phyloP scores from a whole-genome alignment of 2,329 filamentous ascomycete species.

The Diaporthe eres region DNA sequence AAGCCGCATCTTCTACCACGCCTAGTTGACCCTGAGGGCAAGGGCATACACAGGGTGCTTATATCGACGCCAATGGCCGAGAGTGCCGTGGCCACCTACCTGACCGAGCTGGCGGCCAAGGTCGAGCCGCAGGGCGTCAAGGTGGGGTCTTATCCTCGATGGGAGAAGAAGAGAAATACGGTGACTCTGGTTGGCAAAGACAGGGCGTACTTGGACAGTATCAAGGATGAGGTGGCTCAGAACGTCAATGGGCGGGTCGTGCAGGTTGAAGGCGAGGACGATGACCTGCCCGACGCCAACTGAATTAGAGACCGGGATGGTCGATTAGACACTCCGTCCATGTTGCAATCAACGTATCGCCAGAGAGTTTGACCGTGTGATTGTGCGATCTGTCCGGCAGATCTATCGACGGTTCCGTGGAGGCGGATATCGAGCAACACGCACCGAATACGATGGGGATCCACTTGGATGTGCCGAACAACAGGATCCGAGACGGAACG shows the following conservation, averaged over 20 bases:
- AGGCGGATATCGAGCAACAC: not conserved
- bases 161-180: slow-evolving; percentile 89
- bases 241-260: slow-evolving; percentile 82
- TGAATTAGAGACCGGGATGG: not conserved
- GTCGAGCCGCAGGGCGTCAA: slow-evolving; percentile 86
- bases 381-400: slow-evolving; percentile 28
- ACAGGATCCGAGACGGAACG: slow-evolving; percentile 11
- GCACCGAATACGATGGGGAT: slow-evolving; percentile 4
- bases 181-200: slow-evolving; percentile 89
- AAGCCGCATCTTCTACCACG: slow-evolving; percentile 80
- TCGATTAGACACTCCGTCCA: not conserved
- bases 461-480: slow-evolving; percentile 5
- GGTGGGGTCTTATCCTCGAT: slow-evolving; percentile 94
- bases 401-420: slow-evolving; percentile 5
- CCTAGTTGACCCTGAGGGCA: slow-evolving; percentile 83
- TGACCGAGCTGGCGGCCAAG: slow-evolving; percentile 83
- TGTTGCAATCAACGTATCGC: slow-evolving; percentile 9
- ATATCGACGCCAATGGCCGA: slow-evolving; percentile 91
- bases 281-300: slow-evolving; percentile 54
- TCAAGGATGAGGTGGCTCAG: slow-evolving; percentile 83
- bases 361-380: not conserved
- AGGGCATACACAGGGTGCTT: slow-evolving; percentile 82
- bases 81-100: slow-evolving; percentile 85
- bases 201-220: slow-evolving; percentile 80
- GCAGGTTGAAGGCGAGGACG: slow-evolving; percentile 78